A percentile compares a stretch with the other conserved stretches of the same genome.
These are phyloP conservation scores for Nothophytophthora sp. DNA, from an alignment of 352 stramenopile genomes.

Conservation along the genomic window DNA sequence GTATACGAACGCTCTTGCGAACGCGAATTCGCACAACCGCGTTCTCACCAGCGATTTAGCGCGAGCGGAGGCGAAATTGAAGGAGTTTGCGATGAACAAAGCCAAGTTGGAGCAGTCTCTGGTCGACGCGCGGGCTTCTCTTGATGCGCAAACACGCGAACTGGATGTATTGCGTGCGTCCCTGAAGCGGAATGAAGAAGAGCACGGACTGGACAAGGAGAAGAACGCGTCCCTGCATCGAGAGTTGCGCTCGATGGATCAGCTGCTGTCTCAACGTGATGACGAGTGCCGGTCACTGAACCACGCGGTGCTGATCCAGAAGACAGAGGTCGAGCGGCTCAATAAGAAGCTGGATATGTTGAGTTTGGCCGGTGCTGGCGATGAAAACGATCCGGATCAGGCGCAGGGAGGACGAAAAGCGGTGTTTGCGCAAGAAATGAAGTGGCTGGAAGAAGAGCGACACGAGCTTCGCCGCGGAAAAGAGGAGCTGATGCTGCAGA, in stretches of 20 bases:
- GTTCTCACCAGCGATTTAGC: conserved; percentile 61
- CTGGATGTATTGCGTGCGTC: conserved; percentile 58
- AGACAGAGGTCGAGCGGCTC: conserved; percentile 58
- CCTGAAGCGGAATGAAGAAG: conserved; percentile 61
- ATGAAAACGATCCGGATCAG: conserved; percentile 7
- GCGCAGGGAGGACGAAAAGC: conserved; percentile 22
- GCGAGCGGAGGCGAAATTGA: conserved; percentile 55
- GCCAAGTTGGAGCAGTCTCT: conserved; percentile 48
- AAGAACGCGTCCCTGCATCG: conserved; percentile 74
- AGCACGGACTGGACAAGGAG: conserved; percentile 50
- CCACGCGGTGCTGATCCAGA: conserved; percentile 51
- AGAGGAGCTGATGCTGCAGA: conserved; percentile 54
- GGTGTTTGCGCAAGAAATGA: conserved; percentile 62
- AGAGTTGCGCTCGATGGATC: conserved; percentile 73
- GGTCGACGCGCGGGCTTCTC: conserved; percentile 32
- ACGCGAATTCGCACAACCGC: conserved; percentile 78
- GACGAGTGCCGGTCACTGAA: conserved; percentile 70
- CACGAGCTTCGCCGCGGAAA: conserved; percentile 53
- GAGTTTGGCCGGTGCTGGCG: conserved; percentile 7
- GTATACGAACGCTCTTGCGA: conserved; percentile 78
- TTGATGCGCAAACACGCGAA: conserved; percentile 48
- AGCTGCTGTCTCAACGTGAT: conserved; percentile 64
- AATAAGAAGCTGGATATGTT: conserved; percentile 34
- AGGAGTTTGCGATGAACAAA: conserved; percentile 37
- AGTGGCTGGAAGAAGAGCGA: conserved; percentile 74